These are phyloP conservation scores for Astrocystis sublimbata DNA, from an alignment of 495 filamentous ascomycete species.

Conservation along the genomic window DNA sequence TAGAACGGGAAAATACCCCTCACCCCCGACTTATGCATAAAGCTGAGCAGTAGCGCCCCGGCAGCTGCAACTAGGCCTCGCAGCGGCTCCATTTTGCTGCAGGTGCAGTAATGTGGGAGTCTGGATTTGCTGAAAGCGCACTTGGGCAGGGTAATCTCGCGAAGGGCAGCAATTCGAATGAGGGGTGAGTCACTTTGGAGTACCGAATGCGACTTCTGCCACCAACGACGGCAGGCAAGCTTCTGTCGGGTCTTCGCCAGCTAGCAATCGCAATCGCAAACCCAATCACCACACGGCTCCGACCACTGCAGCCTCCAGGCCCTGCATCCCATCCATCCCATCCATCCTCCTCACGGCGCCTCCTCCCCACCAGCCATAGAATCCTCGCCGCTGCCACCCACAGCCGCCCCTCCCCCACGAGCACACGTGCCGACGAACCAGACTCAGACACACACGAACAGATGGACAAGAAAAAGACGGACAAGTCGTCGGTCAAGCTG, in stretches of 20 bases:
- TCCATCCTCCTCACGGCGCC: background rate
- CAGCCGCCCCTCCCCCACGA: background rate
- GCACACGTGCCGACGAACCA: background rate
- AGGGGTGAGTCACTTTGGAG: conserved; percentile 24
- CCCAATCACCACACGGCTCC: background rate
- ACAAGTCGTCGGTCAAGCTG: conserved; percentile 18
- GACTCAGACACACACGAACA: background rate
- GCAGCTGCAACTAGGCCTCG: conserved; percentile 15
- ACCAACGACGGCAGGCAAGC: conserved; percentile 9
- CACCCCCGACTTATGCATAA: conserved; percentile 17
- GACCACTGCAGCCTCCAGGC: background rate
- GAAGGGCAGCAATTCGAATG: conserved; percentile 12
- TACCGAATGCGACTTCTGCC: conserved; percentile 18
- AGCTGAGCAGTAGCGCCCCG: background rate
- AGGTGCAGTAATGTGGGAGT: background rate
- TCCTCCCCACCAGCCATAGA: background rate
- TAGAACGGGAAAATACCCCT: conserved; percentile 18
- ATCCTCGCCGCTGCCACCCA: background rate
- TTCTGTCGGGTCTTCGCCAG: conserved; percentile 2
- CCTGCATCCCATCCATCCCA: no score
- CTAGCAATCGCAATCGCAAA: background rate
- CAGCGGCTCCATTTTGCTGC: conserved; percentile 6
- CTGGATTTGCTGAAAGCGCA: no score
- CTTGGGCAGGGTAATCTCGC: no score
- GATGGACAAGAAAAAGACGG: conserved; percentile 17